Percentiles rank a stretch among this genome's conserved stretches.
Evolutionary conservation across 352 stramenopile genomes (phyloP).

Genomic region (Globisporangium carolinianum): DNA sequence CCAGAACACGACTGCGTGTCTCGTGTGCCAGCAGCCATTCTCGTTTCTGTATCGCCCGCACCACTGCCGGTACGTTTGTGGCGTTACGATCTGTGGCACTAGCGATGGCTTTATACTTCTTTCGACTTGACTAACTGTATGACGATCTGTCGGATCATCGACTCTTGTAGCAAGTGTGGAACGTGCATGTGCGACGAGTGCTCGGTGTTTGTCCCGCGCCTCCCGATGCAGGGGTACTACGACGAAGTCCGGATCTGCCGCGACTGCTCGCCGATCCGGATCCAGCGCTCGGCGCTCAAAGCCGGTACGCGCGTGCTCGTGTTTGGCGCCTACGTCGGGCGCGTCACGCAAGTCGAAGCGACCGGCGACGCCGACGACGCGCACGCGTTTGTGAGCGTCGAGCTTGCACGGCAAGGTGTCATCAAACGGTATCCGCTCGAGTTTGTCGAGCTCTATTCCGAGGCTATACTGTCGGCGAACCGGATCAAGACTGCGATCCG

Average conservation of each 20-base stretch:
- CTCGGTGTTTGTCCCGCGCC: slow-evolving; percentile 61
- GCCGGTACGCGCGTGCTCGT: slow-evolving; percentile 66
- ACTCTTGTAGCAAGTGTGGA: slow-evolving; percentile 49
- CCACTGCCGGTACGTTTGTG: slow-evolving; percentile 50
- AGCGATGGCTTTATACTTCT: too few species aligned
- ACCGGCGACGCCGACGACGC: slow-evolving; percentile 49
- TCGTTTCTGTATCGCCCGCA: slow-evolving; percentile 71
- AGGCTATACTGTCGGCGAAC: slow-evolving; percentile 69
- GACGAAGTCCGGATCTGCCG: slow-evolving; percentile 77
- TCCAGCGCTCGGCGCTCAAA: slow-evolving; percentile 60
- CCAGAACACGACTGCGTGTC: slow-evolving; percentile 64
- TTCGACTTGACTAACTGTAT: slow-evolving; percentile 5
- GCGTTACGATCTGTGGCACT: too few species aligned
- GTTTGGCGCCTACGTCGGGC: slow-evolving; percentile 59
- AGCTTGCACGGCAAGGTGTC: slow-evolving; percentile 31
- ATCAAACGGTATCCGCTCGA: slow-evolving; percentile 47
- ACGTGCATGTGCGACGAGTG: slow-evolving; percentile 85
- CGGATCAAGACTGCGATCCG: slow-evolving; percentile 77
- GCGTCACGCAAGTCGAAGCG: slow-evolving; percentile 56
- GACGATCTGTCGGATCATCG: neutral
- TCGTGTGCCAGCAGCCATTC: slow-evolving; percentile 73
- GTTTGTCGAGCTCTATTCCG: slow-evolving; percentile 75
- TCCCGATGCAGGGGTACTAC: slow-evolving; percentile 82
- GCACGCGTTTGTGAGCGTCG: slow-evolving; percentile 53
- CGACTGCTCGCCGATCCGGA: slow-evolving; percentile 70